A percentile compares a stretch with the other conserved stretches of the same genome.
These are phyloP conservation scores for Alternaria sp. DNA, from an alignment of 2,329 filamentous ascomycete genomes.

Conservation along the genomic window DNA sequence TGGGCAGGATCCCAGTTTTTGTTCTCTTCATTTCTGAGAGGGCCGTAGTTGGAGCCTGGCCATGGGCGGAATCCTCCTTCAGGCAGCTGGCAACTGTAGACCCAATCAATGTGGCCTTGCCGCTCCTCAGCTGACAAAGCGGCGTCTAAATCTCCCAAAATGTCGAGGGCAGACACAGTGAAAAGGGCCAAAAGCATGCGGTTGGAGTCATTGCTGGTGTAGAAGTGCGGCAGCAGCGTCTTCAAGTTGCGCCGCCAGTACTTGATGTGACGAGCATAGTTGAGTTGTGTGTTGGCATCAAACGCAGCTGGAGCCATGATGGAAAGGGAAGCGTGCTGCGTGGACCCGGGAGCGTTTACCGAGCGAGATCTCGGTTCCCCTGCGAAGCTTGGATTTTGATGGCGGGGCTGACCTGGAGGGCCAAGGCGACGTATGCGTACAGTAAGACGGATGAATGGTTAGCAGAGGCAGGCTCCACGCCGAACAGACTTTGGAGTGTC, in stretches of 20 bases:
- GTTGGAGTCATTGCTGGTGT: slow-evolving; percentile 88
- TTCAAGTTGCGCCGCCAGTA: slow-evolving; percentile 94
- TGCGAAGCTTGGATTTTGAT: slow-evolving; percentile 11
- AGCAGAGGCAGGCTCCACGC: neutral
- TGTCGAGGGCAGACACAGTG: slow-evolving; percentile 82
- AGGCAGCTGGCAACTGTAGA: slow-evolving; percentile 85
- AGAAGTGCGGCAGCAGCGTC: slow-evolving; percentile 79
- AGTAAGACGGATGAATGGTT: slow-evolving; percentile 5
- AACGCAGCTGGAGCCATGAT: slow-evolving; percentile 30
- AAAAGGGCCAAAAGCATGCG: slow-evolving; percentile 92
- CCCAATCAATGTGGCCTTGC: slow-evolving; percentile 72
- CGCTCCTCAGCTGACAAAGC: slow-evolving; percentile 64
- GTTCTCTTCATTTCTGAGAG: slow-evolving; percentile 60
- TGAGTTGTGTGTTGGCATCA: slow-evolving; percentile 35
- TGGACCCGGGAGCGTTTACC: slow-evolving; percentile 16
- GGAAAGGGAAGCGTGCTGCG: slow-evolving; percentile 7
- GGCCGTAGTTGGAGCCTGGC: slow-evolving; percentile 69
- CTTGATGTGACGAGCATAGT: slow-evolving; percentile 70
- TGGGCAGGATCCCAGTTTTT: slow-evolving; percentile 77
- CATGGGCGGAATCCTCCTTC: slow-evolving; percentile 89
- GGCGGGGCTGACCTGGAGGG: slow-evolving; percentile 16
- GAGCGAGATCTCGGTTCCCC: slow-evolving; percentile 12
- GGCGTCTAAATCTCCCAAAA: slow-evolving; percentile 71
- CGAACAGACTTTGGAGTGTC: neutral
- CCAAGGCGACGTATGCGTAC: slow-evolving; percentile 7